phyloP scores from a whole-genome alignment of 352 stramenopile genomes.

The Globisporangium cystogenes region DNA sequence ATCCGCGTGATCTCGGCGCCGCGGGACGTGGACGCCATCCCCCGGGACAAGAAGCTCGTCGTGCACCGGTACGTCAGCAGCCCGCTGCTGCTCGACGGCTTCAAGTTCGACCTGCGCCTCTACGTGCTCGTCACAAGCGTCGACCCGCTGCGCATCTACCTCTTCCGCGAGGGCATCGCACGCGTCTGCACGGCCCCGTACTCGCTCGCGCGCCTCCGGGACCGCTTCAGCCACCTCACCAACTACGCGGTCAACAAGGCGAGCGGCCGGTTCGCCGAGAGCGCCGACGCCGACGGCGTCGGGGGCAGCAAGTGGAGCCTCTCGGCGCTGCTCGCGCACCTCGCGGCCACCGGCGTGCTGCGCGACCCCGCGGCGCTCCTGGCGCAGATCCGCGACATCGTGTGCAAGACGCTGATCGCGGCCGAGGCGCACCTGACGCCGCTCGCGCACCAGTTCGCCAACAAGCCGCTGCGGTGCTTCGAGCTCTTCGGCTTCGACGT shows the following conservation, averaged over 20 bases:
- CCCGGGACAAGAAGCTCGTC: slow-evolving; percentile 35
- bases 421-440: slow-evolving; percentile 4
- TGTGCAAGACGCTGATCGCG: slow-evolving; percentile 2
- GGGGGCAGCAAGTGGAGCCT: slow-evolving; percentile 81
- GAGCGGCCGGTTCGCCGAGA: slow-evolving; percentile 72
- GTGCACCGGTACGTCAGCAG: slow-evolving; percentile 74
- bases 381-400: slow-evolving; percentile 29
- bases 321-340: slow-evolving; percentile 45
- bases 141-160: slow-evolving; percentile 80
- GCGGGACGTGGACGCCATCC: slow-evolving; percentile 23
- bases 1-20: slow-evolving; percentile 75
- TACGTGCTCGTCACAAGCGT: slow-evolving; percentile 88
- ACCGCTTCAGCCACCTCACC: slow-evolving; percentile 86
- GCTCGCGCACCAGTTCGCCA: slow-evolving; percentile 83
- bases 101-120: slow-evolving; percentile 91
- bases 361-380: slow-evolving; percentile 16
- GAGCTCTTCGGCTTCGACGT: slow-evolving; percentile 90
- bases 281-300: slow-evolving; percentile 45
- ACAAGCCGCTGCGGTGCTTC: slow-evolving; percentile 86
- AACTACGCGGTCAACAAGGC: slow-evolving; percentile 94
- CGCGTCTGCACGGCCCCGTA: slow-evolving; percentile 86
- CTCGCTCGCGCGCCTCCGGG: slow-evolving; percentile 60
- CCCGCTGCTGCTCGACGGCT: slow-evolving; percentile 83
- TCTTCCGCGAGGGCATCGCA: slow-evolving; percentile 84
- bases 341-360: slow-evolving; percentile 21